Evolutionary conservation across 768 basidiomycete genomes (phyloP), one percentile per base, ranked within the genome.

Genomic region (Neoboletus brunneissimus): DNA sequence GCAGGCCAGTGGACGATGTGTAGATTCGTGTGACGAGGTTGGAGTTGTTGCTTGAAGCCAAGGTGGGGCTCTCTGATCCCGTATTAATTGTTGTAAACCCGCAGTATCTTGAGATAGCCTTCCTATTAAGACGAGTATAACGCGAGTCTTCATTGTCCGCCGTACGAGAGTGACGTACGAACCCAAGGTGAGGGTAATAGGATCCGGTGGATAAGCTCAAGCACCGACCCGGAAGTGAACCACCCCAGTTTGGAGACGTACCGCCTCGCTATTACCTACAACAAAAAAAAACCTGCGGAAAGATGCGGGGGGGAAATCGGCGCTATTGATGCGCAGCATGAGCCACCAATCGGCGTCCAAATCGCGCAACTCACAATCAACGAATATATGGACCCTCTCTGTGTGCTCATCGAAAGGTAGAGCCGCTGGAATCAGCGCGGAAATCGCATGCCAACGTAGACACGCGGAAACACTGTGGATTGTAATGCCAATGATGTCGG

Each of bases 401-500:
- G 27, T 35, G 52, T 48, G 46, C 13, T 25, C 40, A 47, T 44
- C 35, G 27, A 47, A 45, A 38, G 46, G 45, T 40, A 51, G 38
- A 57, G 53, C 23, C 57, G 9, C 48, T 58, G 47, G 34, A 42
- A 51, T 42, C 43, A 37, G 54, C 57, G 23, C 55, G 66, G 64
- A 60, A 45, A 45, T 58, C 52, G 64, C 66, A 53, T 61, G 64
- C 37, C 57, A 44, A 25, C 23, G 10, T 2, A 37, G 53, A 55
- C 67, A 67, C 42, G 66, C 64, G 59, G 64, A 54, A 61, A 57
- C 58, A 63, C 23, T 23, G 48, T 37, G 67, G 59, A 57, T 55
- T 54, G 64, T 48, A 62, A 54, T 58, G 35, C 34, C 53, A 63
- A 53, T 56, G 45, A 42, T 32, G 31, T 55, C 51, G 44, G 44